Conservation (phyloP, 1,284 basidiomycete species). For the Sparassis latifolia region DNA sequence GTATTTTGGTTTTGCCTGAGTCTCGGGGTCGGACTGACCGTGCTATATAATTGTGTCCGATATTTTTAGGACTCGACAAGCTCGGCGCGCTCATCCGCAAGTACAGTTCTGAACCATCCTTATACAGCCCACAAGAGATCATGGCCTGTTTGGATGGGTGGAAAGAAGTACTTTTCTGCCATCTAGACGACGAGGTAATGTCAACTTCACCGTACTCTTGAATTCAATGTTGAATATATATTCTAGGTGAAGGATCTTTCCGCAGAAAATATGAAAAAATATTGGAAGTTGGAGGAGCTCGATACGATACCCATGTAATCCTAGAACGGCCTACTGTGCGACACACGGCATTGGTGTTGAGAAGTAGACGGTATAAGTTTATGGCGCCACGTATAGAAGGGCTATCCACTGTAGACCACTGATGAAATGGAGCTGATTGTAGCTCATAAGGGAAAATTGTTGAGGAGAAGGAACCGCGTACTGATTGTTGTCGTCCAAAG, state of each 20-base stretch:
- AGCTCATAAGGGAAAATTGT: too few relatives aligned
- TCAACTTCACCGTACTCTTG: not conserved
- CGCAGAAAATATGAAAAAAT: conserved; percentile 56
- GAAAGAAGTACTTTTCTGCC: conserved; percentile 56
- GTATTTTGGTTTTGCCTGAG: not conserved
- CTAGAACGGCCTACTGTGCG: too few relatives aligned
- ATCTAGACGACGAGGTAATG: conserved; percentile 61
- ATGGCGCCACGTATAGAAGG: too few relatives aligned
- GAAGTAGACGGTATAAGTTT: too few relatives aligned
- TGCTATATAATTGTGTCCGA: not conserved
- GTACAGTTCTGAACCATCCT: conserved; percentile 40
- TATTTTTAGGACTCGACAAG: conserved; percentile 43
- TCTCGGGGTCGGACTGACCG: not conserved
- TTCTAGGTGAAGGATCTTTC: conserved; percentile 47
- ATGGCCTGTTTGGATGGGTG: conserved; percentile 56
- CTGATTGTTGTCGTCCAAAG: too few relatives aligned
- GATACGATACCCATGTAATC: conserved; percentile 38
- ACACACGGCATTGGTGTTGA: too few relatives aligned
- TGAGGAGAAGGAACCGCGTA: too few relatives aligned
- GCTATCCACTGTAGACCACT: too few relatives aligned
- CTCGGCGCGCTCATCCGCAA: conserved; percentile 42
- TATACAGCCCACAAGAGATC: conserved; percentile 54
- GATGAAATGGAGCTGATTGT: too few relatives aligned
- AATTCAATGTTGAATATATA: not conserved
- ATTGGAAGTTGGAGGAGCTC: conserved; percentile 58